Evolutionary conservation across 192 early-diverging fungal species (phyloP).

Genomic region (Oehlia diaphana): DNA sequence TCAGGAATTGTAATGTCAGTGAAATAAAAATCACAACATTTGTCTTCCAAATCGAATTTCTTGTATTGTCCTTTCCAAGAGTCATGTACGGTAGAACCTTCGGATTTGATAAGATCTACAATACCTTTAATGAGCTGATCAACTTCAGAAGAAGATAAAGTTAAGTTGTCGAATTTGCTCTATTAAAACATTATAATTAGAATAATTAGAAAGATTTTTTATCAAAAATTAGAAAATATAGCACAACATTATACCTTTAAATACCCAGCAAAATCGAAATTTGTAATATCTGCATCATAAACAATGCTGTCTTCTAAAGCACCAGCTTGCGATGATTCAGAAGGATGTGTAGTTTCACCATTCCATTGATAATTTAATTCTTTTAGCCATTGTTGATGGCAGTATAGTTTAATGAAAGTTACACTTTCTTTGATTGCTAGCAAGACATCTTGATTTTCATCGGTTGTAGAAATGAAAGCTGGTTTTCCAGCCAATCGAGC

Average conservation of each 20-base stretch:
- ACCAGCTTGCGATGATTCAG: not conserved
- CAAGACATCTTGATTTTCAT: not conserved
- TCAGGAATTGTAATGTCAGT: not conserved
- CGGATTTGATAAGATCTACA: not conserved
- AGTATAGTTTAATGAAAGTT: not conserved
- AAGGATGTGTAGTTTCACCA: not conserved
- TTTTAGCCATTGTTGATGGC: not conserved
- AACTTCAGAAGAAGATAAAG: not conserved
- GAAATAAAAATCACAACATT: conserved; percentile 5
- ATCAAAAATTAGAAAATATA: not conserved
- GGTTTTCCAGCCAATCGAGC: not conserved
- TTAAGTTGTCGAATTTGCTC: not conserved
- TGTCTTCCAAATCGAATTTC: not conserved
- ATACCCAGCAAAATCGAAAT: not conserved
- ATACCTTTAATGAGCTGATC: not conserved
- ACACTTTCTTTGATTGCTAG: not conserved
- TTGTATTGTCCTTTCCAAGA: not conserved
- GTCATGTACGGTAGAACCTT: not conserved
- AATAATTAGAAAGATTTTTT: not conserved
- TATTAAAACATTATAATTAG: not conserved
- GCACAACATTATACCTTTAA: not conserved
- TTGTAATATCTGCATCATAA: not conserved
- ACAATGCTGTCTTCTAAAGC: not conserved
- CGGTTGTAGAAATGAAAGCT: not conserved
- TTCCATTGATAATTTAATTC: not conserved